Percentiles rank a stretch among this genome's conserved stretches.
phyloP scores from a whole-genome alignment of 2,329 filamentous ascomycete species.

The Exophiala alcalophila region DNA sequence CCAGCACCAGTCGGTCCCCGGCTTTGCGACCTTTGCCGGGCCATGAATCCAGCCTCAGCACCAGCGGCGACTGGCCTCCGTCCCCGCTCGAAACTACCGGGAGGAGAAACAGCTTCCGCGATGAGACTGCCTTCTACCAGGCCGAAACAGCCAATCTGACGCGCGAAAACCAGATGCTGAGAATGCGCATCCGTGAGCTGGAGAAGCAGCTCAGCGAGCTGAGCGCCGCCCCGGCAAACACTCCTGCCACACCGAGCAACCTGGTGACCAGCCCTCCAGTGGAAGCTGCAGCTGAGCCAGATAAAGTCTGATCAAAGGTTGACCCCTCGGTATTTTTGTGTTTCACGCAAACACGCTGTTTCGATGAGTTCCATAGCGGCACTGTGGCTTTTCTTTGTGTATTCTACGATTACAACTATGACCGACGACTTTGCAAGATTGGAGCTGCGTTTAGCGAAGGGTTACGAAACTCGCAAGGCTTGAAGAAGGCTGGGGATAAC shows the following conservation, averaged over 20 bases:
- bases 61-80: conserved; percentile 27
- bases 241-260: conserved; percentile 27
- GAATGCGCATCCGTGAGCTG: conserved; percentile 47
- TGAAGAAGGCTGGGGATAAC: too few relatives aligned
- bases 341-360: too few relatives aligned
- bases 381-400: too few relatives aligned
- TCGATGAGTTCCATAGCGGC: neutral
- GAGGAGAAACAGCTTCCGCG: conserved; percentile 40
- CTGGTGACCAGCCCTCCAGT: conserved; percentile 25
- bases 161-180: conserved; percentile 50
- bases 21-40: conserved; percentile 35
- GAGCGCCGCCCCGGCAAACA: conserved; percentile 19
- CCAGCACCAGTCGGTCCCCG: conserved; percentile 39
- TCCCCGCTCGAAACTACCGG: conserved; percentile 30
- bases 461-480: too few relatives aligned
- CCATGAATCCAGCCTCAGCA: conserved; percentile 19
- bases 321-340: too few relatives aligned
- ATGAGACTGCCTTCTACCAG: conserved; percentile 48
- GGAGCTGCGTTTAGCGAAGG: too few relatives aligned
- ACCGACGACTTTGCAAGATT: too few relatives aligned
- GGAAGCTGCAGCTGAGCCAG: conserved; percentile 10
- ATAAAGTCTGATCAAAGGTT: conserved; percentile 17
- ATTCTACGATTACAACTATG: too few relatives aligned
- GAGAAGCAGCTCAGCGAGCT: conserved; percentile 31
- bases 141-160: conserved; percentile 47